Percentiles rank a stretch among this genome's conserved stretches.
Evolutionary conservation across 768 basidiomycete species (phyloP).

Genomic region (Suillus alpinus): DNA sequence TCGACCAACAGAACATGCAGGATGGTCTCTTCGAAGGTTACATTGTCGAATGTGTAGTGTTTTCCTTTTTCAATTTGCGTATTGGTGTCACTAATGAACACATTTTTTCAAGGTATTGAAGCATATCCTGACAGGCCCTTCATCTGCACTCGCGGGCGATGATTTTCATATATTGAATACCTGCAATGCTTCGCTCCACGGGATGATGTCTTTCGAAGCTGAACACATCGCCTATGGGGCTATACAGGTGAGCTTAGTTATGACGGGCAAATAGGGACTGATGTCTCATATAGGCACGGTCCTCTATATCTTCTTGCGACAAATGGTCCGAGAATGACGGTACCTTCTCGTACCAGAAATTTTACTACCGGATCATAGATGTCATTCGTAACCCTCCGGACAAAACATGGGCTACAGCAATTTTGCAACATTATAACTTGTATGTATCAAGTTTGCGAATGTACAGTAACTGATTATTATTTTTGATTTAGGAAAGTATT

Average conservation of each 20-base stretch:
- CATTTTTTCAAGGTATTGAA: too few species aligned
- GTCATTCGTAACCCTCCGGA: not conserved
- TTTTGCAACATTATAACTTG: slow-evolving; percentile 1
- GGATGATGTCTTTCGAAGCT: not conserved
- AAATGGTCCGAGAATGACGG: slow-evolving; percentile 5
- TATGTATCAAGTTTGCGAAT: not conserved
- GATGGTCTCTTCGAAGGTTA: too few species aligned
- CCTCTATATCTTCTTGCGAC: not conserved
- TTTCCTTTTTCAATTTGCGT: too few species aligned
- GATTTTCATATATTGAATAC: too few species aligned
- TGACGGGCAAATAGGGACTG: too few species aligned
- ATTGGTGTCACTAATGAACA: not conserved
- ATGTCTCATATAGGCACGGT: slow-evolving; percentile 1
- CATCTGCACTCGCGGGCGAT: too few species aligned
- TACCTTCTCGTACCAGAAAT: not conserved
- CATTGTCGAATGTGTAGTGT: too few species aligned
- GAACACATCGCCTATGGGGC: slow-evolving; percentile 6
- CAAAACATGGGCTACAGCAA: not conserved
- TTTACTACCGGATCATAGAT: slow-evolving; percentile 5
- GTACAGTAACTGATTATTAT: not conserved
- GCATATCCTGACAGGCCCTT: too few species aligned
- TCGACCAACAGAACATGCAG: too few species aligned
- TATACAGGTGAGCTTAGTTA: not conserved
- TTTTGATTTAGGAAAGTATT: not conserved
- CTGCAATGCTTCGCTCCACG: too few species aligned